Percentiles rank a stretch among this genome's conserved stretches.
These are phyloP conservation scores for Medicago ruthenica DNA, from an alignment of 306 rosid genomes.

Conservation along the genomic window DNA sequence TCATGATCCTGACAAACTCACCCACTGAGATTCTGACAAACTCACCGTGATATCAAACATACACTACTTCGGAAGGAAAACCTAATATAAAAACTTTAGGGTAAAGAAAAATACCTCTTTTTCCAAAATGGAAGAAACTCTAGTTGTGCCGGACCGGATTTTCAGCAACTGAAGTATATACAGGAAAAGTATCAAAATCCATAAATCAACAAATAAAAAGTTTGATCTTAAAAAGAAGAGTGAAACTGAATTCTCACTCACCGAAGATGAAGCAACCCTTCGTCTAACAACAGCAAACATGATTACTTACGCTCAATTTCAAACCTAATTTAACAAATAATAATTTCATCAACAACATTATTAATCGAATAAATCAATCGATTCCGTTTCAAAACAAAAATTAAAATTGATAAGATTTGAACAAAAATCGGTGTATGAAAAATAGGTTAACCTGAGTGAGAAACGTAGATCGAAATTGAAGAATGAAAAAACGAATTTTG, in stretches of 20 bases:
- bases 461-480: slow-evolving; percentile 10
- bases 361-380: neutral
- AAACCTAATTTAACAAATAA: slow-evolving; percentile 39
- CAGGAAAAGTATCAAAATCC: neutral
- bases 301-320: slow-evolving; percentile 22
- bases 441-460: neutral
- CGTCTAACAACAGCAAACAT: slow-evolving; percentile 77
- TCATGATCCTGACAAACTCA: too few relatives aligned
- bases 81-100: neutral
- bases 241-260: slow-evolving; percentile 31
- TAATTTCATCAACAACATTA: slow-evolving; percentile 34
- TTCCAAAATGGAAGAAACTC: slow-evolving; percentile 57
- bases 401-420: neutral
- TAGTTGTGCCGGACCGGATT: slow-evolving; percentile 35
- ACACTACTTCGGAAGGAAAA: too few relatives aligned
- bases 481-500: too few relatives aligned
- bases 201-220: slow-evolving; percentile 3
- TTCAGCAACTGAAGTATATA: slow-evolving; percentile 51
- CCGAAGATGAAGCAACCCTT: slow-evolving; percentile 70
- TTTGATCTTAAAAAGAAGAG: neutral
- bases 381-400: neutral
- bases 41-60: too few relatives aligned
- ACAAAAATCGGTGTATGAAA: too few relatives aligned
- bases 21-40: too few relatives aligned
- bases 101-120: slow-evolving; percentile 54